Conservation (phyloP, 306 rosid genomes). For the Boehmeria nivea region DNA sequence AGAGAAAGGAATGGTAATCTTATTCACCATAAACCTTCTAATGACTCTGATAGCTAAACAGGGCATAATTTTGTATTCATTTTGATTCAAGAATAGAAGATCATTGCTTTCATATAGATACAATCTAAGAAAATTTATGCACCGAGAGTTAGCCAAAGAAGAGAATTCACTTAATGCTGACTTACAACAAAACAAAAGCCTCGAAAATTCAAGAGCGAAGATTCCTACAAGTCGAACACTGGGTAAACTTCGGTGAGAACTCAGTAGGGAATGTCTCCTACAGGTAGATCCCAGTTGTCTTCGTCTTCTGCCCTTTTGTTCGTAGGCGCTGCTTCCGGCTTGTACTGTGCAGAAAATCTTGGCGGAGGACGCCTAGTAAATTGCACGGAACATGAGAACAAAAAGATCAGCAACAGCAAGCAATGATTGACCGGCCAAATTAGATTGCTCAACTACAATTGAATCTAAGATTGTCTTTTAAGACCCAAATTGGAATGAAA, state of each 20-base stretch:
- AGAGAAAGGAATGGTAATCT: too few species aligned
- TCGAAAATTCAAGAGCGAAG: constrained; percentile 29
- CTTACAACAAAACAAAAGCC: constrained; percentile 28
- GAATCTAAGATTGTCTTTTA: too few species aligned
- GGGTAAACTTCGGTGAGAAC: constrained; percentile 7
- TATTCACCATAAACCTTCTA: too few species aligned
- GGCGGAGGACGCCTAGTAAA: constrained; percentile 31
- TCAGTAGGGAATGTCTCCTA: constrained; percentile 42
- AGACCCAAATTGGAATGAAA: too few species aligned
- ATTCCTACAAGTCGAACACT: constrained; percentile 20
- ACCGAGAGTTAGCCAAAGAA: constrained; percentile 21
- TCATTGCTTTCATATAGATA: too few species aligned
- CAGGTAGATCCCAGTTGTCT: constrained; percentile 83
- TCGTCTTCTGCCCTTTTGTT: constrained; percentile 52
- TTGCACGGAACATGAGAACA: neutral
- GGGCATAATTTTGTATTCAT: too few species aligned
- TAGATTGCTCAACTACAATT: too few species aligned
- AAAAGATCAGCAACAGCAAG: neutral
- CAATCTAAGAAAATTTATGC: constrained; percentile 17
- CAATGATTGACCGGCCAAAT: too few species aligned
- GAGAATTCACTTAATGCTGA: constrained; percentile 26
- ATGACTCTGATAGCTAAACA: too few species aligned
- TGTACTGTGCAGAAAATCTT: constrained; percentile 20
- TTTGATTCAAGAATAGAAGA: too few species aligned
- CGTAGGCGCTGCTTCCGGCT: constrained; percentile 27